These are phyloP conservation scores for Vitis cinerea DNA, from an alignment of 164 flowering plant genomes.

Conservation along the genomic window DNA sequence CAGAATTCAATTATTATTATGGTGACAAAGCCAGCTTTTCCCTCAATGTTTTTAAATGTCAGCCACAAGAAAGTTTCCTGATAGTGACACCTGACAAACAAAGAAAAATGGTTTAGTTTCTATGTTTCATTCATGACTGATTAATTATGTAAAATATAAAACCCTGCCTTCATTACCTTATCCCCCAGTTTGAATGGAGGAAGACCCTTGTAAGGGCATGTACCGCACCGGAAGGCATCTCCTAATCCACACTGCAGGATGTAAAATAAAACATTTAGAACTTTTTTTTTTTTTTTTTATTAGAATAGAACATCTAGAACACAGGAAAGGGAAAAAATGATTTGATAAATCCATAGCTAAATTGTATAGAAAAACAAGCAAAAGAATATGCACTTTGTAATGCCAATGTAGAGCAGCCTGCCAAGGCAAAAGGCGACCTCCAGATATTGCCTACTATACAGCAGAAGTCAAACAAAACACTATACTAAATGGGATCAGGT, in stretches of 20 bases:
- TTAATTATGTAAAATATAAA: too few relatives aligned
- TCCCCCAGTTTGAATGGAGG: slow-evolving; percentile 90
- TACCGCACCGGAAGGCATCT: slow-evolving; percentile 93
- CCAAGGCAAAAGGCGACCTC: too few relatives aligned
- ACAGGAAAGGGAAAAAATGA: background rate
- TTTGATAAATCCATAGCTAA: too few relatives aligned
- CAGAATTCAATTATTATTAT: too few relatives aligned
- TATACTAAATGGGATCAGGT: too few relatives aligned
- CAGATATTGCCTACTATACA: too few relatives aligned
- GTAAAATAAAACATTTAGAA: background rate
- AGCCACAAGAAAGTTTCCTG: slow-evolving; percentile 26
- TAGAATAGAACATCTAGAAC: background rate
- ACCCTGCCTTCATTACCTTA: slow-evolving; percentile 51
- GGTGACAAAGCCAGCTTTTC: too few relatives aligned
- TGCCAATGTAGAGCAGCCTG: too few relatives aligned
- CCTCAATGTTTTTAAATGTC: slow-evolving; percentile 13
- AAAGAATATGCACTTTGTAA: too few relatives aligned
- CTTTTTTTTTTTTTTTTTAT: too few relatives aligned
- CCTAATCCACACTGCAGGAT: slow-evolving; percentile 89
- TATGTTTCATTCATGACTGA: background rate
- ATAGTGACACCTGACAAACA: slow-evolving; percentile 23
- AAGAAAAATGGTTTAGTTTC: background rate
- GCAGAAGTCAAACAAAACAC: too few relatives aligned
- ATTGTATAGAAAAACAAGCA: too few relatives aligned
- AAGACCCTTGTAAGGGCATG: slow-evolving; percentile 95